A percentile compares a stretch with the other conserved stretches of the same genome.
Conservation (phyloP, 2,329 filamentous ascomycete species). For the Lomentospora prolificans region DNA sequence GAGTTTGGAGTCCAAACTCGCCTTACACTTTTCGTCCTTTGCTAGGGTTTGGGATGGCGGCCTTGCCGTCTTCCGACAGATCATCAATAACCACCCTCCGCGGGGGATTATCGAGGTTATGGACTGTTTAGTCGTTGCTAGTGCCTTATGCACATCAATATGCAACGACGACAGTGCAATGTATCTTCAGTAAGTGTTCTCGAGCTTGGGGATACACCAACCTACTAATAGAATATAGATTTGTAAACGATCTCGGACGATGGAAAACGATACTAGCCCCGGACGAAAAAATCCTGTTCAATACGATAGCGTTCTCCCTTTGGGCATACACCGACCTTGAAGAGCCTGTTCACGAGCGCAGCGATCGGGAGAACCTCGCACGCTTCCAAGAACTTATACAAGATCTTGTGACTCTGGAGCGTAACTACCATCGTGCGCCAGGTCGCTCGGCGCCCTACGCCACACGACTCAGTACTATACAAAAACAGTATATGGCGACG, state of each 20-base stretch:
- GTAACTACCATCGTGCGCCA: not conserved
- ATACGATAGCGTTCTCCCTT: constrained; percentile 15
- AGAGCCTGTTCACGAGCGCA: not conserved
- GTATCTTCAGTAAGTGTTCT: constrained; percentile 11
- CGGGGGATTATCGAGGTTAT: constrained; percentile 9
- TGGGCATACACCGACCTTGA: constrained; percentile 13
- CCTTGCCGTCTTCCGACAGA: constrained; percentile 9
- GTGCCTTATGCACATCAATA: constrained; percentile 10
- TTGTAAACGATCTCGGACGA: constrained; percentile 16
- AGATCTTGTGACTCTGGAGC: constrained; percentile 14
- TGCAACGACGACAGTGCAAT: constrained; percentile 8
- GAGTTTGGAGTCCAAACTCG: not conserved
- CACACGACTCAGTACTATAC: constrained; percentile 10
- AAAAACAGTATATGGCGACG: constrained; percentile 6
- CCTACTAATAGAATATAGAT: too few species aligned
- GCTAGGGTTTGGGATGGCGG: constrained; percentile 11
- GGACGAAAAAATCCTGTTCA: constrained; percentile 15
- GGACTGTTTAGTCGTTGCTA: constrained; percentile 12
- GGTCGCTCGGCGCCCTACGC: constrained; percentile 2
- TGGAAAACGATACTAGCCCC: constrained; percentile 16
- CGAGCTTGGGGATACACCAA: too few species aligned
- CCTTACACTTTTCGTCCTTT: constrained; percentile 2
- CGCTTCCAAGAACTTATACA: constrained; percentile 16
- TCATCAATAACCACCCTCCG: constrained; percentile 13
- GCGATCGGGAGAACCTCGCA: constrained; percentile 8